Conservation (phyloP, 2,329 filamentous ascomycete species). For the Phyllosticta ampelicida region DNA sequence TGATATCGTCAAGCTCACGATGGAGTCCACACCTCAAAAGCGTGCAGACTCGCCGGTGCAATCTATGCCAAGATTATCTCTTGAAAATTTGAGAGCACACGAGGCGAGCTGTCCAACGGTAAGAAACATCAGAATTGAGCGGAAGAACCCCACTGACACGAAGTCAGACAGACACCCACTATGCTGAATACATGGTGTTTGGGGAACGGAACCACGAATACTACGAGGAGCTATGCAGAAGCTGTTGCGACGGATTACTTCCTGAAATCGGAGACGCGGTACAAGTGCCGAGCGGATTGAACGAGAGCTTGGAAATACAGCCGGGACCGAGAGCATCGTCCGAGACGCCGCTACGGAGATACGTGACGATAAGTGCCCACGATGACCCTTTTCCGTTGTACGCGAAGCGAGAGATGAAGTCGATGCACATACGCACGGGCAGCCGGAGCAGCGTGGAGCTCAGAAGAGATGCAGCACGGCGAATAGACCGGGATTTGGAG, state of each 20-base stretch:
- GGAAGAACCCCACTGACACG: not conserved
- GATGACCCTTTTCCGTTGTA: slow-evolving; percentile 8
- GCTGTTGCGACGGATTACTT: not conserved
- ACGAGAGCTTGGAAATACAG: not conserved
- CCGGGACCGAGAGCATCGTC: not conserved
- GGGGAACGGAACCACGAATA: slow-evolving; percentile 3
- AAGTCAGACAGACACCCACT: slow-evolving; percentile 3
- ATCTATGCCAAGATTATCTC: not conserved
- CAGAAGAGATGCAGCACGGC: slow-evolving; percentile 3
- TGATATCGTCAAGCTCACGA: not conserved
- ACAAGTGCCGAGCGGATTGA: not conserved
- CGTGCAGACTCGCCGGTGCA: not conserved
- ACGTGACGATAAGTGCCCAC: slow-evolving; percentile 3
- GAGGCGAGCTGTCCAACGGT: not conserved
- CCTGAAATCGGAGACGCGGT: not conserved
- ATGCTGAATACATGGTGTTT: slow-evolving; percentile 5
- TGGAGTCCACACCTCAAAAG: not conserved
- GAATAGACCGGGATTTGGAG: not conserved
- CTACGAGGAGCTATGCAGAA: slow-evolving; percentile 4
- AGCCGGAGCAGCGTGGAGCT: not conserved
- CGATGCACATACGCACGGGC: slow-evolving; percentile 1
- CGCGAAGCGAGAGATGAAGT: slow-evolving; percentile 5
- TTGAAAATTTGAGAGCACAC: slow-evolving; percentile 1
- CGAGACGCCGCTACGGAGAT: slow-evolving; percentile 8
- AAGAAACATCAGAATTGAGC: not conserved